Evolutionary conservation across 148 eudicot species (phyloP).

Genomic region (Vaccinium macrocarpon): DNA sequence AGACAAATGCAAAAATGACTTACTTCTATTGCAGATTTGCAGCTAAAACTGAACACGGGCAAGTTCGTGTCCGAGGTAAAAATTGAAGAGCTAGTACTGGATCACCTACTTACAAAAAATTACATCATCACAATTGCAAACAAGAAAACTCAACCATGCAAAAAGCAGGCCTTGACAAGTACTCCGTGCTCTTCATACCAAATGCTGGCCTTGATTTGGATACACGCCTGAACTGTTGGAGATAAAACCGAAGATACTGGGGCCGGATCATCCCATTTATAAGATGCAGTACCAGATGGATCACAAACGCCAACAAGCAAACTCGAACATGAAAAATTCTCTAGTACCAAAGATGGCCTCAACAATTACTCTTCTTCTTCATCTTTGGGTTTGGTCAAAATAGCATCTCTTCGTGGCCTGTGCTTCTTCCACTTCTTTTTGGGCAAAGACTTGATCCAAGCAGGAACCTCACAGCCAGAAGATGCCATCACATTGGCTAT

Average conservation of each 20-base stretch:
- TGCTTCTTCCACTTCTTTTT: slow-evolving; percentile 87
- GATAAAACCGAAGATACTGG: not conserved
- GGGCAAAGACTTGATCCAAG: slow-evolving; percentile 71
- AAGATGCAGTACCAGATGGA: not conserved
- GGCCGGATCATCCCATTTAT: not conserved
- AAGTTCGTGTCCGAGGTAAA: not conserved
- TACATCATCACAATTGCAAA: not conserved
- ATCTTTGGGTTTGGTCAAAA: slow-evolving; percentile 45
- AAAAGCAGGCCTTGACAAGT: not conserved
- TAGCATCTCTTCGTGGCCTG: slow-evolving; percentile 64
- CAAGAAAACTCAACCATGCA: not conserved
- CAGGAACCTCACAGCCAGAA: slow-evolving; percentile 89
- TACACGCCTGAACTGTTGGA: not conserved
- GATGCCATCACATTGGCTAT: slow-evolving; percentile 77
- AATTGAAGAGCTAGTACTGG: not conserved
- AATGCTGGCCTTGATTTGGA: not conserved
- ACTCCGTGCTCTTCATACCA: not conserved
- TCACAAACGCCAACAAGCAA: not conserved
- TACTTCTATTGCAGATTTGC: not conserved
- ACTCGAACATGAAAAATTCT: not conserved
- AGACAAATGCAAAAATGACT: not conserved
- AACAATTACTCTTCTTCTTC: slow-evolving; percentile 19
- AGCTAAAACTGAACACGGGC: not conserved
- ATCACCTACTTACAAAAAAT: not conserved
- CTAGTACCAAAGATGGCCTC: not conserved